These are phyloP conservation scores for Ganoderma sp. DNA, from an alignment of 1,284 basidiomycete species.

Conservation along the genomic window DNA sequence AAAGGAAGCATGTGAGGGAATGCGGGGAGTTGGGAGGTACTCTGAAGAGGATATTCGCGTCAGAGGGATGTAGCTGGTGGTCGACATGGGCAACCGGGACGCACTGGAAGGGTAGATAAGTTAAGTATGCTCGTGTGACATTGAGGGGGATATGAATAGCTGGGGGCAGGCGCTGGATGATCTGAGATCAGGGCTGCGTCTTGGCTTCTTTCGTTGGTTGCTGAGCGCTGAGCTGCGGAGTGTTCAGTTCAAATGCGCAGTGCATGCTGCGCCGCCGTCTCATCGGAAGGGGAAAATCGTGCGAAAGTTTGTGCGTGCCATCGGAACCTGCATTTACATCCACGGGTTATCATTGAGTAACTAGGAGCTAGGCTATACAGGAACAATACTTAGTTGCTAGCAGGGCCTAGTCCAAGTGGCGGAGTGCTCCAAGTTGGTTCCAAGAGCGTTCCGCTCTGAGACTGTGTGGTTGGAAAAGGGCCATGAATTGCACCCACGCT, in stretches of 20 bases:
- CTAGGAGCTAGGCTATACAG: neutral
- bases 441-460: too few relatives aligned
- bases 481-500: too few relatives aligned
- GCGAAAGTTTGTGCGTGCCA: neutral
- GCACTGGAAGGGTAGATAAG: constrained; percentile 14
- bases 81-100: constrained; percentile 27
- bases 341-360: neutral
- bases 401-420: too few relatives aligned
- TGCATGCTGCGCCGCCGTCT: neutral
- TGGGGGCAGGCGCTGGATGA: constrained; percentile 10
- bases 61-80: constrained; percentile 37
- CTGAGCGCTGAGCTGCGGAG: neutral
- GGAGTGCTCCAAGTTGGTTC: too few relatives aligned
- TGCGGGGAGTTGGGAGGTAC: constrained; percentile 13
- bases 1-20: constrained; percentile 13
- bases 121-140: constrained; percentile 31
- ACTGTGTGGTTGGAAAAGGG: too few relatives aligned
- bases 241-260: neutral
- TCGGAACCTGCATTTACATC: neutral
- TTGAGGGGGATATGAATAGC: constrained; percentile 9
- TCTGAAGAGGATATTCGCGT: constrained; percentile 31
- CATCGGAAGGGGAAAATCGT: neutral
- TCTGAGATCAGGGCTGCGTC: neutral
- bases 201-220: neutral
- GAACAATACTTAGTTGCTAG: too few relatives aligned